These are phyloP conservation scores for Prunus mume DNA, from an alignment of 306 rosid genomes.

Conservation along the genomic window DNA sequence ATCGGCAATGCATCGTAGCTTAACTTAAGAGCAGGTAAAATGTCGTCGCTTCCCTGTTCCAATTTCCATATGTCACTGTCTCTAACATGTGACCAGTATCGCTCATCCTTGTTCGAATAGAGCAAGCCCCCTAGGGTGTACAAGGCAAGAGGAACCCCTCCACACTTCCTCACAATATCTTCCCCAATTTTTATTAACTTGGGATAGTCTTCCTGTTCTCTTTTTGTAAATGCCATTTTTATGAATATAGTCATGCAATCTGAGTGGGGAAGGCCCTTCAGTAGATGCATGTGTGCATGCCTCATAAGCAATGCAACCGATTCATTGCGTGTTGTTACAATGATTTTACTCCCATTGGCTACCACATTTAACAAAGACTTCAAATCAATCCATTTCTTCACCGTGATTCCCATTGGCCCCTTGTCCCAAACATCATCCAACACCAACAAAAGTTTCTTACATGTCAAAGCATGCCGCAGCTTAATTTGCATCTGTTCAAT, in stretches of 20 bases:
- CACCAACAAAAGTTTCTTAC: background rate
- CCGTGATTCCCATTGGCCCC: background rate
- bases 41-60: background rate
- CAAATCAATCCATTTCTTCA: background rate
- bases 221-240: background rate
- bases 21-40: background rate
- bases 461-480: background rate
- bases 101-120: background rate
- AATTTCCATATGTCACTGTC: background rate
- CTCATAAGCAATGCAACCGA: background rate
- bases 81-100: background rate
- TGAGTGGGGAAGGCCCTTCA: background rate
- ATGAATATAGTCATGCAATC: constrained; percentile 2
- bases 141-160: constrained; percentile 12
- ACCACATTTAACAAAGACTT: background rate
- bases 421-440: constrained; percentile 26
- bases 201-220: background rate
- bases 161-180: constrained; percentile 6
- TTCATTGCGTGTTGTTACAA: constrained; percentile 2
- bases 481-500: background rate
- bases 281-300: background rate
- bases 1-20: background rate
- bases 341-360: constrained; percentile 1
- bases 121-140: background rate
- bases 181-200: background rate